These are phyloP conservation scores for Jasminum sambac DNA, from an alignment of 257 asterid genomes.

Conservation along the genomic window DNA sequence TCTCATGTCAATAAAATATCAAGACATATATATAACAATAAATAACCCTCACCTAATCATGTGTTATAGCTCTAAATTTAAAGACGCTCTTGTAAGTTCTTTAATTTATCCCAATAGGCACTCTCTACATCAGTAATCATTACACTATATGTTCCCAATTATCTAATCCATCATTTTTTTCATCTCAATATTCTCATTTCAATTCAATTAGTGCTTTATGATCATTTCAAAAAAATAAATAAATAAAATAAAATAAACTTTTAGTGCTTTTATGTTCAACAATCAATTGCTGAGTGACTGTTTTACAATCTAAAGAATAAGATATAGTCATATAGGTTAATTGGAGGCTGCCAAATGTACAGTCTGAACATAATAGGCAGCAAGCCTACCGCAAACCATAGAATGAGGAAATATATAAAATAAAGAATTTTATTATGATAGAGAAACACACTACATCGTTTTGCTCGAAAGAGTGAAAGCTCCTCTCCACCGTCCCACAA, in stretches of 20 bases:
- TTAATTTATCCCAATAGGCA: too few relatives aligned
- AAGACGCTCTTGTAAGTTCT: too few relatives aligned
- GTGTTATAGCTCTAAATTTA: too few relatives aligned
- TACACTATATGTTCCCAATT: too few relatives aligned
- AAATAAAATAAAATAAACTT: not conserved
- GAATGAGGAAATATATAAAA: slow-evolving; percentile 16
- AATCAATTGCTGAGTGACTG: not conserved
- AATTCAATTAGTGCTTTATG: too few relatives aligned
- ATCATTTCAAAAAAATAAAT: not conserved
- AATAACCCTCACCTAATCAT: too few relatives aligned
- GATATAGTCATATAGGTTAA: not conserved
- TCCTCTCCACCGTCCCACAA: slow-evolving; percentile 41
- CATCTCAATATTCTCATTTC: too few relatives aligned
- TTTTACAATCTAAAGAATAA: not conserved
- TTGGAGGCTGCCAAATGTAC: not conserved
- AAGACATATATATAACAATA: too few relatives aligned
- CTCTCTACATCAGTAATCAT: too few relatives aligned
- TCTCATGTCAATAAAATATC: too few relatives aligned
- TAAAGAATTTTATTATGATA: slow-evolving; percentile 32
- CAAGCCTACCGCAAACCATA: slow-evolving; percentile 36
- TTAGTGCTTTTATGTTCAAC: not conserved
- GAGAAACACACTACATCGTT: slow-evolving; percentile 58
- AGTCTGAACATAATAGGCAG: slow-evolving; percentile 2
- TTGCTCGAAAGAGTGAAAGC: slow-evolving; percentile 50
- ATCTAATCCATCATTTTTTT: too few relatives aligned